A percentile compares a stretch with the other conserved stretches of the same genome.
phyloP scores from a whole-genome alignment of 2,329 filamentous ascomycete genomes.

The Bipolaris victoriae region DNA sequence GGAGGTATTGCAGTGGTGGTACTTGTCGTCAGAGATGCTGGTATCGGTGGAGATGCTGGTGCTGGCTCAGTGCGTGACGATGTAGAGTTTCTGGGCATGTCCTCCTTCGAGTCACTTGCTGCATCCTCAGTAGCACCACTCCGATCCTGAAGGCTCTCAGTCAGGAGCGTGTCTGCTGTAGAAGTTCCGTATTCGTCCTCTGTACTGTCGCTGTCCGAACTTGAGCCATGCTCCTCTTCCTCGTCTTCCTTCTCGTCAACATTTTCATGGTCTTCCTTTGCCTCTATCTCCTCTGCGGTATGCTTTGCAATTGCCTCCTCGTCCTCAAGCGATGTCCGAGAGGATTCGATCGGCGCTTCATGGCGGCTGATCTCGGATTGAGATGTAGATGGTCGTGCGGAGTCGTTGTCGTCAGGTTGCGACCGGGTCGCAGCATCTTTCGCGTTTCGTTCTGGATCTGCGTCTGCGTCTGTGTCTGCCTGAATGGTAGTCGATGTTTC shows the following conservation, averaged over 20 bases:
- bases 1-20: not conserved
- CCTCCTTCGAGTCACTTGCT: not conserved
- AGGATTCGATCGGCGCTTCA: conserved; percentile 40
- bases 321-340: conserved; percentile 48
- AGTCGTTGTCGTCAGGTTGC: conserved; percentile 39
- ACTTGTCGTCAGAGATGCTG: too few species aligned
- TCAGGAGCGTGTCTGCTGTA: conserved; percentile 9
- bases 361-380: conserved; percentile 46
- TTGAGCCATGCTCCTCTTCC: not conserved
- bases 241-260: not conserved
- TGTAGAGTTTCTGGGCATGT: not conserved
- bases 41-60: not conserved
- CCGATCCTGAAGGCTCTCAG: not conserved
- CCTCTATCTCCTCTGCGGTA: not conserved
- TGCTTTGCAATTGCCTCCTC: conserved; percentile 4
- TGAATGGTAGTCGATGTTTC: conserved; percentile 43
- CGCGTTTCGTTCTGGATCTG: conserved; percentile 1
- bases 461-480: conserved; percentile 26
- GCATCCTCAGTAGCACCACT: not conserved
- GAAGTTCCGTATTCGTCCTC: conserved; percentile 12
- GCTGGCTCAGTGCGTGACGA: not conserved
- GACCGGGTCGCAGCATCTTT: conserved; percentile 9
- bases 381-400: conserved; percentile 44
- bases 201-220: conserved; percentile 6
- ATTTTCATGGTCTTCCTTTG: not conserved